Evolutionary conservation across 2,329 filamentous ascomycete genomes (phyloP).

Genomic region (Mariannaea elegans): DNA sequence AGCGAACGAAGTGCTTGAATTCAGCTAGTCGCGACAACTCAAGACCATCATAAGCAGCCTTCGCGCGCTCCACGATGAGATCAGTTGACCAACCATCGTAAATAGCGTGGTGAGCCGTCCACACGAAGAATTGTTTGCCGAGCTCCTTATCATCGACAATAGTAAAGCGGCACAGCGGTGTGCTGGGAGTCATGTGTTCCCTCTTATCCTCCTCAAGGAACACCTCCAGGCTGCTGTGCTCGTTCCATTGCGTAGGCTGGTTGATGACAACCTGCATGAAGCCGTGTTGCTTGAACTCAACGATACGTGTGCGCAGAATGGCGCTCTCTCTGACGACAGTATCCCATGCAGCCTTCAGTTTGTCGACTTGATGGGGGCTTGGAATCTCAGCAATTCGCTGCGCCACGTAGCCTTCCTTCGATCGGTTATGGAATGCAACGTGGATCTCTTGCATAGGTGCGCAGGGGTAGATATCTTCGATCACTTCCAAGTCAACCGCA

Average conservation of each 20-base stretch:
- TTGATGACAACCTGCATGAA: constrained; percentile 57
- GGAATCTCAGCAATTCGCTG: constrained; percentile 54
- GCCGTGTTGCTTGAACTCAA: constrained; percentile 51
- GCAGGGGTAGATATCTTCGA: constrained; percentile 63
- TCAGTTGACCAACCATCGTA: constrained; percentile 45
- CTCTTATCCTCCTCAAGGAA: constrained; percentile 52
- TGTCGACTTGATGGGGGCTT: constrained; percentile 43
- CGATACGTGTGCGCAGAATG: constrained; percentile 58
- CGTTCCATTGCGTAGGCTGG: constrained; percentile 46
- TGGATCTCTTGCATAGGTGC: constrained; percentile 63
- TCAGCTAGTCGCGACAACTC: constrained; percentile 33
- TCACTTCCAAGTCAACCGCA: constrained; percentile 34
- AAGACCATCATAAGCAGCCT: constrained; percentile 30
- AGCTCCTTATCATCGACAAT: constrained; percentile 40
- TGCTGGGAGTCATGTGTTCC: constrained; percentile 52
- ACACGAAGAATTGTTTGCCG: constrained; percentile 43
- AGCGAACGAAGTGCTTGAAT: constrained; percentile 40
- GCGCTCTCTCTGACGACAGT: constrained; percentile 46
- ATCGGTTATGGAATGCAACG: constrained; percentile 59
- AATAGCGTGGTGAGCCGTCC: constrained; percentile 44
- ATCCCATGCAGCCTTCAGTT: constrained; percentile 53
- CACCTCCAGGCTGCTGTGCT: constrained; percentile 44
- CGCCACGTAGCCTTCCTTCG: constrained; percentile 59
- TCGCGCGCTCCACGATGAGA: constrained; percentile 36
- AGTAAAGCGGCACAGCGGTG: constrained; percentile 54